These are phyloP conservation scores for Plasmodium gonderi DNA, from an alignment of 169 alveolate genomes.

Conservation along the genomic window DNA sequence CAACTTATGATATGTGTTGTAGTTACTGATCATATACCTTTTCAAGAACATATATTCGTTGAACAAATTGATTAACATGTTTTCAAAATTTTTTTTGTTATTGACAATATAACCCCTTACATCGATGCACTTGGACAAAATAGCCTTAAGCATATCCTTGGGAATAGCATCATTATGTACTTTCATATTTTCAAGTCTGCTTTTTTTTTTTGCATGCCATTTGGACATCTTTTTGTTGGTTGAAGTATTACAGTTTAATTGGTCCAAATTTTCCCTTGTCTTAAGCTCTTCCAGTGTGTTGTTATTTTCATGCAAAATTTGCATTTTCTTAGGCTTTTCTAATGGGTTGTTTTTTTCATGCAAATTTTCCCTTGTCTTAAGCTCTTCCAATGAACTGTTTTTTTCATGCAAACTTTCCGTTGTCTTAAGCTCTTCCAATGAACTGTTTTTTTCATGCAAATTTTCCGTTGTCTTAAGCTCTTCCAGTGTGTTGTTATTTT, in stretches of 20 bases:
- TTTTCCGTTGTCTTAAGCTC: no score
- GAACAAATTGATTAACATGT: conserved; percentile 26
- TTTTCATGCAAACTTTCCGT: no score
- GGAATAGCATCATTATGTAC: not conserved
- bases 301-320: not conserved
- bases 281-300: not conserved
- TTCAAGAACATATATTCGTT: conserved; percentile 54
- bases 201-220: not conserved
- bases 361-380: not conserved
- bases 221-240: not conserved
- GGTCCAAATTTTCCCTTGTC: not conserved
- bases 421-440: no score
- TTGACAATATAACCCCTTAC: conserved; percentile 22
- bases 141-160: not conserved
- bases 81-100: conserved; percentile 9
- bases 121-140: conserved; percentile 33
- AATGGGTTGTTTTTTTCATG: not conserved
- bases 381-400: no score
- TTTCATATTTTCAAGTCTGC: not conserved
- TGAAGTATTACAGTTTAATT: not conserved
- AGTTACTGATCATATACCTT: conserved; percentile 32
- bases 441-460: no score
- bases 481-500: no score
- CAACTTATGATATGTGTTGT: conserved; percentile 44
- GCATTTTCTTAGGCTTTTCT: not conserved